phyloP scores from a whole-genome alignment of 305 asterid genomes.

The Plantago coronopus region DNA sequence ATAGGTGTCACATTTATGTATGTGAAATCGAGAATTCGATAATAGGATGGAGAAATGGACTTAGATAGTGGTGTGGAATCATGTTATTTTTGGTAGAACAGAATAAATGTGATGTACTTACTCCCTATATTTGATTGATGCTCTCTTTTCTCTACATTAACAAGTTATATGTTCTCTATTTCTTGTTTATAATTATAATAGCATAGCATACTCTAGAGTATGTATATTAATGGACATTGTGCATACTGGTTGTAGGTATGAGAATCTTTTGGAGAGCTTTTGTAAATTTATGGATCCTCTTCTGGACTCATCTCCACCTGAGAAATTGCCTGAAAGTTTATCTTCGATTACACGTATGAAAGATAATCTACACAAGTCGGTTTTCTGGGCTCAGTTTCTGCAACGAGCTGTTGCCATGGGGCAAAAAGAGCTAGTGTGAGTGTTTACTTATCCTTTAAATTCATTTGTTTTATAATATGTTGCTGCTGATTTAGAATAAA shows the following conservation, averaged over 20 bases:
- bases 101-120: no score
- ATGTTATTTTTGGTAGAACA: no score
- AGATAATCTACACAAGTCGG: conserved; percentile 60
- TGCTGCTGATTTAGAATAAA: conserved; percentile 4
- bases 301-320: conserved; percentile 81
- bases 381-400: conserved; percentile 72
- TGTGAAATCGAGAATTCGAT: no score
- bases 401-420: conserved; percentile 66
- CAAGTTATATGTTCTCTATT: no score
- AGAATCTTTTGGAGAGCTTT: conserved; percentile 64
- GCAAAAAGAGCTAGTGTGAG: conserved; percentile 83
- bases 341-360: conserved; percentile 58
- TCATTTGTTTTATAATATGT: conserved; percentile 13
- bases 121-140: no score
- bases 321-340: conserved; percentile 43
- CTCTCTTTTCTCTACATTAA: no score
- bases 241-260: conserved; percentile 46
- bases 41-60: no score
- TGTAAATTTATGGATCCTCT: conserved; percentile 85
- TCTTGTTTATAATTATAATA: background rate
- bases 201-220: background rate
- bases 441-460: conserved; percentile 13
- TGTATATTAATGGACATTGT: background rate
- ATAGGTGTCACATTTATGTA: no score
- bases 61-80: no score